Percentiles rank a stretch among this genome's conserved stretches.
Conservation (phyloP, 2,329 filamentous ascomycete species). For the Xylariaceae sp. region DNA sequence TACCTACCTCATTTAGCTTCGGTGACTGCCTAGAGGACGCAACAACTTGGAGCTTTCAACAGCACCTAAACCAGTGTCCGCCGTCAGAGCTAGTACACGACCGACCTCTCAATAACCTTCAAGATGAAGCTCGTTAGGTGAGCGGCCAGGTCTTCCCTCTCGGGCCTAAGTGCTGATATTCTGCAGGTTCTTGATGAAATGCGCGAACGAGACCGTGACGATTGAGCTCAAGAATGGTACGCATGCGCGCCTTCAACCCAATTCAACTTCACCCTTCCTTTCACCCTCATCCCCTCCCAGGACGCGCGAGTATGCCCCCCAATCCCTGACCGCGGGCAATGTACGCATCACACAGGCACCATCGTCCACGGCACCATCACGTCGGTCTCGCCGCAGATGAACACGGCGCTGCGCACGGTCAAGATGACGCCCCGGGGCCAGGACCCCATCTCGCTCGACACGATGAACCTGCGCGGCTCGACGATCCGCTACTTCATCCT, state of each 20-base stretch:
- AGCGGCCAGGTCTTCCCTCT: conserved; percentile 28
- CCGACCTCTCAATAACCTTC: too few relatives aligned
- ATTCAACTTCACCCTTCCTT: too few relatives aligned
- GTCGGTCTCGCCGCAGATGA: conserved; percentile 96
- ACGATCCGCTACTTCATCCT: conserved; percentile 97
- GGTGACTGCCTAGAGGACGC: too few relatives aligned
- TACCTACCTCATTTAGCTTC: too few relatives aligned
- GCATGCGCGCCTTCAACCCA: too few relatives aligned
- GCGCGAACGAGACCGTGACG: conserved; percentile 95
- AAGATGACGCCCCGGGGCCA: conserved; percentile 92
- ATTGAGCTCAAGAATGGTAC: conserved; percentile 97
- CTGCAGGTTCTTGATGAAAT: conserved; percentile 95
- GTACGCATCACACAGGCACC: conserved; percentile 56
- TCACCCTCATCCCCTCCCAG: conserved; percentile 1
- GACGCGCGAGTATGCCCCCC: too few relatives aligned
- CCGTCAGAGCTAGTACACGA: too few relatives aligned
- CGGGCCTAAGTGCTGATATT: conserved; percentile 23
- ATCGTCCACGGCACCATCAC: conserved; percentile 96
- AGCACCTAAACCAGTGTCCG: too few relatives aligned
- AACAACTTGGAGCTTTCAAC: too few relatives aligned
- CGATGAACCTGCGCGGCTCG: conserved; percentile 93
- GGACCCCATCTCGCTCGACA: conserved; percentile 80
- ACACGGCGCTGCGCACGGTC: conserved; percentile 88
- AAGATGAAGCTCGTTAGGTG: conserved; percentile 97
- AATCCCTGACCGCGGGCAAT: too few relatives aligned